Evolutionary conservation across 768 basidiomycete species (phyloP).

Genomic region (Auriscalpium orientale): DNA sequence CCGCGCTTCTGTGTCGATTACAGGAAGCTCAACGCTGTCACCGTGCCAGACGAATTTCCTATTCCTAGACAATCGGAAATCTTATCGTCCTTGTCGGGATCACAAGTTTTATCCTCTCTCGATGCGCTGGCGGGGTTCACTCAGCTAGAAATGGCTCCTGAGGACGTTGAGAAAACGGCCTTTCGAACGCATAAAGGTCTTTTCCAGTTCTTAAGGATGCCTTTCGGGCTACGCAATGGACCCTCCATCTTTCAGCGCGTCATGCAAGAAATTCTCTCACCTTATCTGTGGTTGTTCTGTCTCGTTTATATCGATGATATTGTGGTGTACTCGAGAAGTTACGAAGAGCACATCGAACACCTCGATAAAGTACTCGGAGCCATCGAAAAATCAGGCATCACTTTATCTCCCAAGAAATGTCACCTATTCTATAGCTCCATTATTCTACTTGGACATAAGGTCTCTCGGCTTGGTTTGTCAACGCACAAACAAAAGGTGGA

Average conservation of each 20-base stretch:
- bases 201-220: conserved; percentile 34
- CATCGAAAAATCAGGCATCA: conserved; percentile 17
- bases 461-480: conserved; percentile 29
- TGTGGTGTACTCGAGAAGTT: conserved; percentile 5
- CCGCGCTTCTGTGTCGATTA: conserved; percentile 30
- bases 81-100: conserved; percentile 18
- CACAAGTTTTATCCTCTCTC: conserved; percentile 24
- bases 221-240: conserved; percentile 25
- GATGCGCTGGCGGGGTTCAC: conserved; percentile 35
- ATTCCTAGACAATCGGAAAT: conserved; percentile 15
- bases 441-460: conserved; percentile 28
- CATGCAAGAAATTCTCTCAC: conserved; percentile 25
- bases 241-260: conserved; percentile 34
- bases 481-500: too few species aligned
- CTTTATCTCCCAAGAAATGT: conserved; percentile 22
- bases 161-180: conserved; percentile 26
- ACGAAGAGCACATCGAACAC: conserved; percentile 14
- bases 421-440: conserved; percentile 19
- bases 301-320: conserved; percentile 12
- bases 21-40: conserved; percentile 20
- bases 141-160: conserved; percentile 25
- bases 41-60: conserved; percentile 18
- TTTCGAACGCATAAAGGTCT: conserved; percentile 34
- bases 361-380: conserved; percentile 23
- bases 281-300: conserved; percentile 5